Evolutionary conservation across 805 yeast species (phyloP), one percentile per base, ranked within the genome.

Genomic region (Clavispora asparagi): DNA sequence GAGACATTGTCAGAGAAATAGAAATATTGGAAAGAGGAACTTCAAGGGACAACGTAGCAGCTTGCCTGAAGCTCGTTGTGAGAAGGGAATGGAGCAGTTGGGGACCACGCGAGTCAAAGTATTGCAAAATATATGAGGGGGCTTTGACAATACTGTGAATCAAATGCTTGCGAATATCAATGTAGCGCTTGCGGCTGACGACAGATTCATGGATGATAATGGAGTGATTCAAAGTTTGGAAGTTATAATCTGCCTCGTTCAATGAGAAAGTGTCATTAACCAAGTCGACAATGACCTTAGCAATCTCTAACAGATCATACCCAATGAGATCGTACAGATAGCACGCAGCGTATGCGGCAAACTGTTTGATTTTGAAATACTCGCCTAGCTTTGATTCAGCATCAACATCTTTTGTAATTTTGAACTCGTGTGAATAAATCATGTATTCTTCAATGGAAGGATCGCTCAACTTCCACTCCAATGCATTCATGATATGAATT

Each of bases 381-480:
- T 76, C 73, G 32, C 56, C 48, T 30, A 42, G 42, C 9, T 47
- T 36, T 2, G 47, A 41, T 25, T 45, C 49, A 8, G 14, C 23
- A 10, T 42, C 41, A n/a, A 35, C 10, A 19, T 41, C 43, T 62
- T 60, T 53, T 58, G 59, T 53, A 63, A 74, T 28, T 63, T 65
- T 50, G 61, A 62, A 62, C 68, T 79, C 71, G 55, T 68, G 44
- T 29, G 64, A 55, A 14, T 53, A 42, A 12, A 67, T 46, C 36
- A 71, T 53, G 47, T 61, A 70, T 41, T 71, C 76, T 37, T 70
- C 75, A 42, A 71, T 63, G 7, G 63, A 54, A 2, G 95, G 88
- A 52, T 82, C 87, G 40, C 77, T 77, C 44, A 88, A 68, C 31
- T 73, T 72, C 96, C 88, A 88, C 52, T 79, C 83, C 57, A 90